Conservation (phyloP, 1,139 yeast genomes). For the Meyerozyma elateridarum region DNA sequence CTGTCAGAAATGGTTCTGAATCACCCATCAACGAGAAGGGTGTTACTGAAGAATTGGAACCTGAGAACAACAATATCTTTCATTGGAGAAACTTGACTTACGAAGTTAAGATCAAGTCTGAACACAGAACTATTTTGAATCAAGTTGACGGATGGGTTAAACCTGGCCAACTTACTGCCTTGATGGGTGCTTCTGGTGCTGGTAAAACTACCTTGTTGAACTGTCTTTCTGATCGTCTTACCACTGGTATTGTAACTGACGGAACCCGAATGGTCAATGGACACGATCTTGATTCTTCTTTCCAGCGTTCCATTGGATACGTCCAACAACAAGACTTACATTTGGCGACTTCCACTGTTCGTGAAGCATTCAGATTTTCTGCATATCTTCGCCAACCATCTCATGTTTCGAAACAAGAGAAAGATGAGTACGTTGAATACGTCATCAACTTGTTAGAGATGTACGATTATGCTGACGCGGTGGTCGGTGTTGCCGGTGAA, state of each 20-base stretch:
- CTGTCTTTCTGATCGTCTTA: constrained; percentile 11
- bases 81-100: constrained; percentile 18
- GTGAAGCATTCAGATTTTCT: constrained; percentile 13
- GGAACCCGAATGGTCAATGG: constrained; percentile 13
- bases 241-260: constrained; percentile 11
- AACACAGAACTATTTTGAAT: constrained; percentile 16
- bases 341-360: constrained; percentile 11
- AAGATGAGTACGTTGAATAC: constrained; percentile 12
- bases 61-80: constrained; percentile 10
- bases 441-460: constrained; percentile 12
- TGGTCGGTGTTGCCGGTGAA: constrained; percentile 13
- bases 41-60: constrained; percentile 3
- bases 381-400: constrained; percentile 12
- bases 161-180: constrained; percentile 17
- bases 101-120: constrained; percentile 15
- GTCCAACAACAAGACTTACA: constrained; percentile 14
- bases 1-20: too few species aligned
- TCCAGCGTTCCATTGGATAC: constrained; percentile 36
- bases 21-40: constrained; percentile 8
- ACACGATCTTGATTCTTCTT: constrained; percentile 20
- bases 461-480: constrained; percentile 12
- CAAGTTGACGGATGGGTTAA: constrained; percentile 18
- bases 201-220: constrained; percentile 14
- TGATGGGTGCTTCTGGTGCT: constrained; percentile 15
- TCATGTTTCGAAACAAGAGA: constrained; percentile 9